Percentiles rank a stretch among this genome's conserved stretches.
Conservation (phyloP, 805 yeast genomes). For the Metschnikowia dekortorum region DNA sequence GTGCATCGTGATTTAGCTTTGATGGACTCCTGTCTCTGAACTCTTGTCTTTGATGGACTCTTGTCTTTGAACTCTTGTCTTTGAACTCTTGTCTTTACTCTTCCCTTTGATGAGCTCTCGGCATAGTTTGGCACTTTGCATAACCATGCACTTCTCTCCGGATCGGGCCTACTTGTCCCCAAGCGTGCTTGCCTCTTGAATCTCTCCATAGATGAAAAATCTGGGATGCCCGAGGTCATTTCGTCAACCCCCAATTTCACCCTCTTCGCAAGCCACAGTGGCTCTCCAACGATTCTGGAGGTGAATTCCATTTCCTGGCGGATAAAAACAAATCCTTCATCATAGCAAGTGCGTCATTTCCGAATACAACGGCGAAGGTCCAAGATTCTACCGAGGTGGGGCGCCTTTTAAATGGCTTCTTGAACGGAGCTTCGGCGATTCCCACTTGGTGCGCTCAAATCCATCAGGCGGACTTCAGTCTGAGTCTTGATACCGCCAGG, state of each 20-base stretch:
- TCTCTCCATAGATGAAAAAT: constrained; percentile 63
- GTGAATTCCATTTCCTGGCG: background rate
- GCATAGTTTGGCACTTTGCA: constrained; percentile 74
- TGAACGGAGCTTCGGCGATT: background rate
- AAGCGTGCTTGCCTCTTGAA: constrained; percentile 50
- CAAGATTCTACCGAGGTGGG: background rate
- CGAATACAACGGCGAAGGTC: background rate
- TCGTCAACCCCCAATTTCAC: constrained; percentile 70
- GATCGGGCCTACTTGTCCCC: constrained; percentile 73
- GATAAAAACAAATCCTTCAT: background rate
- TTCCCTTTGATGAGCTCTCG: constrained; percentile 39
- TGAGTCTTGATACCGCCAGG: background rate
- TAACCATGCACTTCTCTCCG: constrained; percentile 69
- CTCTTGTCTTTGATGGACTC: too few species aligned
- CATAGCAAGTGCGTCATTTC: background rate
- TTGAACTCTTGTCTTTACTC: too few species aligned
- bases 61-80: too few species aligned
- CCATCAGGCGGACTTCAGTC: background rate
- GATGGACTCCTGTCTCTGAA: constrained; percentile 40
- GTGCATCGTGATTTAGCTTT: constrained; percentile 35
- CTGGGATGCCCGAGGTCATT: constrained; percentile 86
- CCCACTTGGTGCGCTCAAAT: background rate
- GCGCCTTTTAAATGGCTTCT: background rate
- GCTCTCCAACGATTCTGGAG: constrained; percentile 54
- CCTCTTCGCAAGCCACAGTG: constrained; percentile 88